Percentiles rank a stretch among this genome's conserved stretches.
Conservation (phyloP, 148 eudicot species). For the Heliamphora exappendiculata region DNA sequence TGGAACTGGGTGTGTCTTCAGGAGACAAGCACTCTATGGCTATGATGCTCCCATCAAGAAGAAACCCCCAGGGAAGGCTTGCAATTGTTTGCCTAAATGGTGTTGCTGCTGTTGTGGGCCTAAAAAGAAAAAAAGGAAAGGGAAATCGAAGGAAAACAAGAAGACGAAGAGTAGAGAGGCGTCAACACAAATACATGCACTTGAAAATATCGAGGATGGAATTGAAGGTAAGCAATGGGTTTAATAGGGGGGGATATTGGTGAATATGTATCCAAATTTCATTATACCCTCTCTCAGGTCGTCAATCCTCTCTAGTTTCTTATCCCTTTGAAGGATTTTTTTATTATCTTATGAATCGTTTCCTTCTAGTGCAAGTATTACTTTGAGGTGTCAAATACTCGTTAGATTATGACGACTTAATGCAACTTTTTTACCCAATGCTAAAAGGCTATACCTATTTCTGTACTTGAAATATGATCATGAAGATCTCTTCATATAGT, state of each 20-base stretch:
- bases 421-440: too few species aligned
- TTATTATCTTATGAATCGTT: neutral
- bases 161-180: constrained; percentile 60
- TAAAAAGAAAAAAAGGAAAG: constrained; percentile 50
- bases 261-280: neutral
- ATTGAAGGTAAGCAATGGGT: constrained; percentile 60
- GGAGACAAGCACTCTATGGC: constrained; percentile 76
- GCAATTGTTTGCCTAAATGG: constrained; percentile 81
- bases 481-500: neutral
- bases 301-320: too few species aligned
- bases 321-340: too few species aligned
- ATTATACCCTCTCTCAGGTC: too few species aligned
- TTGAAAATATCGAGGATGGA: constrained; percentile 96
- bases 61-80: constrained; percentile 61
- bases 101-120: constrained; percentile 52
- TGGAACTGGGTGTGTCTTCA: constrained; percentile 77
- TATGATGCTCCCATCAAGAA: constrained; percentile 69
- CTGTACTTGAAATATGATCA: neutral
- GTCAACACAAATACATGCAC: constrained; percentile 80
- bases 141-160: constrained; percentile 56
- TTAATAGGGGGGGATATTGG: neutral
- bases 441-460: too few species aligned
- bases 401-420: neutral
- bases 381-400: neutral
- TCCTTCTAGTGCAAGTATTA: neutral